Evolutionary conservation across 1,284 basidiomycete species (phyloP), one percentile per base, ranked within the genome.

Genomic region (Hortiboletus rubellus): DNA sequence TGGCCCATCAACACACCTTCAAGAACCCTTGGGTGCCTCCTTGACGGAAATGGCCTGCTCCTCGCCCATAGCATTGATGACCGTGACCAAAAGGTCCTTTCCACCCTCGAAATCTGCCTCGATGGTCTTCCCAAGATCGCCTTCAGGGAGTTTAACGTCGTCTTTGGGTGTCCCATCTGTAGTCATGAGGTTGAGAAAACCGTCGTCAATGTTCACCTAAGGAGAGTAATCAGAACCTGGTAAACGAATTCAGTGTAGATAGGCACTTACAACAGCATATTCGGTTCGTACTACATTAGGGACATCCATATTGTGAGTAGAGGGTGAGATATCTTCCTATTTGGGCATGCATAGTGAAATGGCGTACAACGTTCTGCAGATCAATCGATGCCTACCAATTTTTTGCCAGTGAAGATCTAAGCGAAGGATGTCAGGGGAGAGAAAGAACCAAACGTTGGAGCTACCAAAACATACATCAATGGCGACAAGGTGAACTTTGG

Each of bases 241-340:
- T 9, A 53, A 49, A 60, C 60, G 37, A 42, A 40, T 43, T 22
- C 51, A 38, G 33, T 45, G 40, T 7, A 43, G 24, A 50, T 31
- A n/a, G 46, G 12, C n/a, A 53, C 38, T 74, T 74, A 94, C 91
- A 71, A 99, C 89, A 75, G 91, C 85, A 84, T 88, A 98, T 86
- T 99, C 97, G 61, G 82, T 84, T 76, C 96, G 92, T 57, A 57
- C 66, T 73, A 99, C 96, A 81, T 98, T 91, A 76, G 96, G 96
- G 71, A 98, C 96, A 72, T 98, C 95, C 93, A 98, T 93, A 82
- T 97, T 97, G 85, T 97, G 94, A 72, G 94, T 97, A 71, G 97
- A 99, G 72, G 96, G 96, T 68, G 81, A 96, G 77, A 98, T 96
- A 85, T 98, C 96, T 85, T 99, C 96, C 89, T 91, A 72, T 77